A percentile compares a stretch with the other conserved stretches of the same genome.
These are phyloP conservation scores for Paecilomyces variotii DNA, from an alignment of 2,329 filamentous ascomycete genomes.

Conservation along the genomic window DNA sequence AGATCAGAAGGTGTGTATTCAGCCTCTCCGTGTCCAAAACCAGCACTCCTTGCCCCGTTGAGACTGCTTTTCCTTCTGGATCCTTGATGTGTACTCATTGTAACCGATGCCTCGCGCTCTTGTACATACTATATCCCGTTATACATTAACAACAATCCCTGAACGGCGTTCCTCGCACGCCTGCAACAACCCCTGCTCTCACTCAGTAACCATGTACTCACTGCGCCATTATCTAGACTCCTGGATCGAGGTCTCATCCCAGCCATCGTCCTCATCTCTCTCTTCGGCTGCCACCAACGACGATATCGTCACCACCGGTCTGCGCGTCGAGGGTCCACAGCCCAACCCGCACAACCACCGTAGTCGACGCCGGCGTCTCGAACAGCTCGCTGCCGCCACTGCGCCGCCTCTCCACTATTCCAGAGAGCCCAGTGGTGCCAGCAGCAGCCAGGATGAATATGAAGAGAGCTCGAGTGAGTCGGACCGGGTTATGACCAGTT, in stretches of 20 bases:
- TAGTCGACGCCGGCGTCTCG: slow-evolving; percentile 43
- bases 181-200: not conserved
- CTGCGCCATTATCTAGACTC: slow-evolving; percentile 60
- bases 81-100: slow-evolving; percentile 1
- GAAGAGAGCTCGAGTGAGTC: slow-evolving; percentile 90
- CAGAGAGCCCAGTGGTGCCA: slow-evolving; percentile 38
- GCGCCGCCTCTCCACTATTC: slow-evolving; percentile 34
- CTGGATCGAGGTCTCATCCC: slow-evolving; percentile 90
- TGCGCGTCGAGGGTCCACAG: slow-evolving; percentile 61
- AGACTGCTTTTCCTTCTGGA: not conserved
- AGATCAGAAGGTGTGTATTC: slow-evolving; percentile 37
- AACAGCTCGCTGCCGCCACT: slow-evolving; percentile 27
- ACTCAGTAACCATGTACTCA: slow-evolving; percentile 33
- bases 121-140: slow-evolving; percentile 6
- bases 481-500: slow-evolving; percentile 60
- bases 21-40: not conserved
- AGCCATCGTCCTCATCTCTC: slow-evolving; percentile 86
- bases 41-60: not conserved
- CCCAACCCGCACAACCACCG: slow-evolving; percentile 47
- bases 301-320: slow-evolving; percentile 83
- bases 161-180: slow-evolving; percentile 2
- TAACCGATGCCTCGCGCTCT: slow-evolving; percentile 4
- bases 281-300: slow-evolving; percentile 66
- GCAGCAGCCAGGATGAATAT: slow-evolving; percentile 87
- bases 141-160: not conserved